Evolutionary conservation across 345 rosid species (phyloP).

Genomic region (Bretschneidera sinensis): DNA sequence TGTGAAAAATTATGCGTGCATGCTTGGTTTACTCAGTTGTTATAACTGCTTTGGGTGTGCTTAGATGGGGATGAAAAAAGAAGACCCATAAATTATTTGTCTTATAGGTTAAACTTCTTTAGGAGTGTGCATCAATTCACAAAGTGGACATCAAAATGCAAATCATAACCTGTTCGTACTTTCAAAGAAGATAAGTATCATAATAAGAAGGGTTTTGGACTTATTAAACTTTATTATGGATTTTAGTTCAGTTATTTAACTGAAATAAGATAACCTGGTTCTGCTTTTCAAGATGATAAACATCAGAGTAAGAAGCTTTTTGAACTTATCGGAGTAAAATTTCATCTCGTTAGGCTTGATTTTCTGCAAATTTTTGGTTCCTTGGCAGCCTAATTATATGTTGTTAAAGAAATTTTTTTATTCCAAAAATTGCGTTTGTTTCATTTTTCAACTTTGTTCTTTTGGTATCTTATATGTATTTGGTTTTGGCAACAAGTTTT

Average conservation of each 20-base stretch:
- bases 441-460: slow-evolving; percentile 1
- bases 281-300: neutral
- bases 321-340: neutral
- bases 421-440: neutral
- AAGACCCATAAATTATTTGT: neutral
- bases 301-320: neutral
- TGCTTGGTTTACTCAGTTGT: no score
- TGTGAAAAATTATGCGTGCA: no score
- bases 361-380: no score
- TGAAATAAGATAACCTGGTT: neutral
- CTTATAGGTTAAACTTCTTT: no score
- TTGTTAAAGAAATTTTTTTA: neutral
- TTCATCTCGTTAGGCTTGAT: no score
- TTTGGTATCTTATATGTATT: neutral
- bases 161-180: no score
- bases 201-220: neutral
- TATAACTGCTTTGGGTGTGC: neutral
- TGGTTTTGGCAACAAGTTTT: slow-evolving; percentile 38
- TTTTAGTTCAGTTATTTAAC: no score
- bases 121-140: no score
- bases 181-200: no score
- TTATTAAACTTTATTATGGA: neutral
- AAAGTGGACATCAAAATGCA: no score
- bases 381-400: neutral
- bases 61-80: neutral